Conservation (phyloP, 345 rosid species). For the Gossypium sturtianum region DNA sequence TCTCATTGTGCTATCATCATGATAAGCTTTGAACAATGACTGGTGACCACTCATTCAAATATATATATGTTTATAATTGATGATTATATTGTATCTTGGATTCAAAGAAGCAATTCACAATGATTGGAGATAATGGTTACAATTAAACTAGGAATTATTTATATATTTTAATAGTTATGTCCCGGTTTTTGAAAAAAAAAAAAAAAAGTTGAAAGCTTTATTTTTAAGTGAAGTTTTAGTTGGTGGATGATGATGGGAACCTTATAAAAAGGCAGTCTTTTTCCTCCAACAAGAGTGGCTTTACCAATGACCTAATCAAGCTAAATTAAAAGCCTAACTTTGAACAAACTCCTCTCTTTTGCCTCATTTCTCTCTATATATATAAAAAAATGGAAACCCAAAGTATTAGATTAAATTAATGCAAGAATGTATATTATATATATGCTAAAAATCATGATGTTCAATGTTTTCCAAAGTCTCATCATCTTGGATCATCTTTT, state of each 20-base stretch:
- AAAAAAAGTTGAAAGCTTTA: background rate
- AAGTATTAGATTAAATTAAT: background rate
- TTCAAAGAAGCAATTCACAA: too few species aligned
- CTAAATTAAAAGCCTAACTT: conserved; percentile 3
- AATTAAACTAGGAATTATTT: background rate
- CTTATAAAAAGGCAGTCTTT: background rate
- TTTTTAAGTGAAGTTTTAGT: conserved; percentile 15
- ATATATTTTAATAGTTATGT: background rate
- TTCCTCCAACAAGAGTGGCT: conserved; percentile 16
- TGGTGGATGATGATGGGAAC: conserved; percentile 26
- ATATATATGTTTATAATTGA: too few species aligned
- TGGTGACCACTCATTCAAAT: too few species aligned
- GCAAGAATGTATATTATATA: background rate
- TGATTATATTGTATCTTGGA: too few species aligned
- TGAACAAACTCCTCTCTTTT: background rate
- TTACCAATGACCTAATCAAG: conserved; percentile 13
- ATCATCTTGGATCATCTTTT: background rate
- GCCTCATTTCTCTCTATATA: background rate
- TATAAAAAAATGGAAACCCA: too few species aligned
- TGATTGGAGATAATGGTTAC: too few species aligned
- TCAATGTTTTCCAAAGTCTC: background rate
- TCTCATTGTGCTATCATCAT: too few species aligned
- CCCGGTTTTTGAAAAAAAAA: background rate
- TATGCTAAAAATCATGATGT: background rate
- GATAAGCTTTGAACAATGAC: too few species aligned